Conservation (phyloP, 2,329 filamentous ascomycete genomes). For the Akanthomyces uredinophilus region DNA sequence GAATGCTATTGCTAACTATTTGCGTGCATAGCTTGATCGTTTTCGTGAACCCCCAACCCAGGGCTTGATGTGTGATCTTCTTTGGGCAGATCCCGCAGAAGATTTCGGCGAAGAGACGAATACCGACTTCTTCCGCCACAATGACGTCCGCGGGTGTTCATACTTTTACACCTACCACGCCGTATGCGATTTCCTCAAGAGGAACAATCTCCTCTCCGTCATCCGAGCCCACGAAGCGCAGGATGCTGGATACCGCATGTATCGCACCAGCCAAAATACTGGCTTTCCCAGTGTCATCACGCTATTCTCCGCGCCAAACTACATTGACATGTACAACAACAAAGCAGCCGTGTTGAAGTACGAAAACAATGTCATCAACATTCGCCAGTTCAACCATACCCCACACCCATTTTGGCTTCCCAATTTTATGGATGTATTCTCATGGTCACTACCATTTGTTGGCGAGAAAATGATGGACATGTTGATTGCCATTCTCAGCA, state of each 20-base stretch:
- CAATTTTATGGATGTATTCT: conserved; percentile 99
- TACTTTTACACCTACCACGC: conserved; percentile 99
- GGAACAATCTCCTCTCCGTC: conserved; percentile 95
- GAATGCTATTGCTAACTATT: conserved; percentile 13
- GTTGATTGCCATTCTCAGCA: conserved; percentile 97
- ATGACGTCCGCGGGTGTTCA: conserved; percentile 95
- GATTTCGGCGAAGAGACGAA: conserved; percentile 99
- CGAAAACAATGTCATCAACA: conserved; percentile 99
- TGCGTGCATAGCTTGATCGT: conserved; percentile 73
- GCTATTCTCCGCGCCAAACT: conserved; percentile 98
- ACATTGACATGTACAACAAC: conserved; percentile 99
- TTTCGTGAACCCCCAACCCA: conserved; percentile 97
- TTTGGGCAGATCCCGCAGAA: conserved; percentile 96
- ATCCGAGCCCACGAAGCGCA: conserved; percentile 98
- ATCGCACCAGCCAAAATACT: conserved; percentile 94
- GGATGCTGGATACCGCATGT: conserved; percentile 99
- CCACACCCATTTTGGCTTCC: conserved; percentile 99
- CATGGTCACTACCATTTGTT: conserved; percentile 98
- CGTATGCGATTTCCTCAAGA: conserved; percentile 94
- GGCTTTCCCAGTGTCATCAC: conserved; percentile 99
- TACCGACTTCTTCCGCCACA: conserved; percentile 94
- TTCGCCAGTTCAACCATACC: conserved; percentile 98
- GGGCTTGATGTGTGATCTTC: conserved; percentile 97
- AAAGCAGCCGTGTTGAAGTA: conserved; percentile 98
- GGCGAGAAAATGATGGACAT: conserved; percentile 99